phyloP scores from a whole-genome alignment of 108 stramenopile genomes.

The Stephanodiscus triporus region DNA sequence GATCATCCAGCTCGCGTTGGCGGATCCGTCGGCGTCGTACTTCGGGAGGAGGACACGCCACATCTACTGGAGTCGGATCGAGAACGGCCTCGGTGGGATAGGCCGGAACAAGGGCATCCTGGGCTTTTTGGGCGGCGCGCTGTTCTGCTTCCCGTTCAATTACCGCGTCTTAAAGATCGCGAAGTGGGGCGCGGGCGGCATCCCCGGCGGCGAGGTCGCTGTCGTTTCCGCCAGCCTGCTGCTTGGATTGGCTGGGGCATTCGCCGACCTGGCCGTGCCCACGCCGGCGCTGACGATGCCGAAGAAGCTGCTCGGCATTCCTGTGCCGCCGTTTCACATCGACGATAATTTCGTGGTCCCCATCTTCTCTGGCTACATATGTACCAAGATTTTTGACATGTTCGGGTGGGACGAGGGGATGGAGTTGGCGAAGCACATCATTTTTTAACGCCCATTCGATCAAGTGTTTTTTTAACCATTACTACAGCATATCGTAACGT shows the following conservation, averaged over 20 bases:
- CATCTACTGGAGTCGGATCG: slow-evolving; percentile 84
- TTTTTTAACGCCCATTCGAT: slow-evolving; percentile 19
- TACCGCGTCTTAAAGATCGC: slow-evolving; percentile 67
- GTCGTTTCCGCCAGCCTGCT: slow-evolving; percentile 54
- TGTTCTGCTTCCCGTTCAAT: slow-evolving; percentile 80
- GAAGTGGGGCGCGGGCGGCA: slow-evolving; percentile 43
- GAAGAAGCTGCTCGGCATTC: slow-evolving; percentile 66
- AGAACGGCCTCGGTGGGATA: slow-evolving; percentile 75
- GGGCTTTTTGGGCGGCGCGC: slow-evolving; percentile 81
- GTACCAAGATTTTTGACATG: slow-evolving; percentile 61
- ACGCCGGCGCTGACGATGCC: slow-evolving; percentile 82
- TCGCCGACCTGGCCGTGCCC: slow-evolving; percentile 88
- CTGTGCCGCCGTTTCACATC: slow-evolving; percentile 86
- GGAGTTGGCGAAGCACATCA: slow-evolving; percentile 51
- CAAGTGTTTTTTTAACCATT: neutral
- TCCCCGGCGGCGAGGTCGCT: slow-evolving; percentile 41
- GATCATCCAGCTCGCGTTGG: slow-evolving; percentile 80
- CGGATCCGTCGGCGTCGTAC: slow-evolving; percentile 79
- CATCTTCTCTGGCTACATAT: slow-evolving; percentile 71
- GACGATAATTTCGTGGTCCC: slow-evolving; percentile 88
- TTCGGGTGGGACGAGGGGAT: slow-evolving; percentile 56
- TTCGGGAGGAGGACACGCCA: slow-evolving; percentile 80
- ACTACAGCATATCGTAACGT: neutral
- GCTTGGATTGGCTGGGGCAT: slow-evolving; percentile 78
- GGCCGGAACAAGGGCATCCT: slow-evolving; percentile 88